Percentiles rank a stretch among this genome's conserved stretches.
phyloP scores from a whole-genome alignment of 371 early-diverging fungal species.

The Mucor piriformis region DNA sequence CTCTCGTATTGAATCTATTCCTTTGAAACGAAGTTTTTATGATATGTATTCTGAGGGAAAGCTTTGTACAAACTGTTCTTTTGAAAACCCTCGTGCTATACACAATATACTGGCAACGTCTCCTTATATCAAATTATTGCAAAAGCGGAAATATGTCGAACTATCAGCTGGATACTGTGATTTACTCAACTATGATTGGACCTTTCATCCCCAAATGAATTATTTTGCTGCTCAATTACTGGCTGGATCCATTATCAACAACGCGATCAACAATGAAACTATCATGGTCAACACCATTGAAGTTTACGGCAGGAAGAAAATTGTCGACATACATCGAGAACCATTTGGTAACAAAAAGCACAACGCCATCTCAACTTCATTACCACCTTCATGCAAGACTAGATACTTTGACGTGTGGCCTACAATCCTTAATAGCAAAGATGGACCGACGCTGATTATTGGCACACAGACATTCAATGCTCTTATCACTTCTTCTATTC shows the following conservation, averaged over 20 bases:
- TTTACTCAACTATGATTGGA: slow-evolving; percentile 11
- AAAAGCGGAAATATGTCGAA: not conserved
- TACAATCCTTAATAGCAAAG: slow-evolving; percentile 9
- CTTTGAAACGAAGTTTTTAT: too few species aligned
- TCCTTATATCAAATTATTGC: too few species aligned
- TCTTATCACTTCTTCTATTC: slow-evolving; percentile 11
- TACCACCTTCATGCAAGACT: slow-evolving; percentile 15
- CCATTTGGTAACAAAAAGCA: slow-evolving; percentile 15
- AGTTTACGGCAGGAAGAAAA: slow-evolving; percentile 22
- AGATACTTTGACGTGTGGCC: slow-evolving; percentile 19
- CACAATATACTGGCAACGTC: too few species aligned
- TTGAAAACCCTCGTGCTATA: too few species aligned
- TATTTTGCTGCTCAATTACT: slow-evolving; percentile 18
- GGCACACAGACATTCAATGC: slow-evolving; percentile 21
- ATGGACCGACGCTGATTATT: slow-evolving; percentile 16
- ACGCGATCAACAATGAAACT: slow-evolving; percentile 23
- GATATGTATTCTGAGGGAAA: too few species aligned
- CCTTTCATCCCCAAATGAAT: slow-evolving; percentile 14
- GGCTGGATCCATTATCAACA: slow-evolving; percentile 28
- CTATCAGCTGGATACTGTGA: not conserved
- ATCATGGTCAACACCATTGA: slow-evolving; percentile 32
- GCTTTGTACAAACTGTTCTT: too few species aligned
- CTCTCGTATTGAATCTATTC: too few species aligned
- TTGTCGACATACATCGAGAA: slow-evolving; percentile 18
- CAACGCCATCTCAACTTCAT: slow-evolving; percentile 7